Conservation (phyloP, 352 stramenopile genomes). For the Globisporangium ultimum region DNA sequence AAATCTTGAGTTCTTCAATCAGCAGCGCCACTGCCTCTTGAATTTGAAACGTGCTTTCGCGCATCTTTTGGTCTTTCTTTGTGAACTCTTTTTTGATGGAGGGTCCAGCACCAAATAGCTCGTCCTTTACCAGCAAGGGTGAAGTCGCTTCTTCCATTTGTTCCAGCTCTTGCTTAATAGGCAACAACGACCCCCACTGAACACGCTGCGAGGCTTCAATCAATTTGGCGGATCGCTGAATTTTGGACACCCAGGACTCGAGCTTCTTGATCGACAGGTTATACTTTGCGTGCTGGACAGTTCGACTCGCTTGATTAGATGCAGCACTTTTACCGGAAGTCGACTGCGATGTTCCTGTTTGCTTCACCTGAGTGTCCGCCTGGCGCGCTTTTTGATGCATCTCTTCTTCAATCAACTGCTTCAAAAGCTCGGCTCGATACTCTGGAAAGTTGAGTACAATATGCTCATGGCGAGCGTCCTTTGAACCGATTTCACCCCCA, state of each 20-base stretch:
- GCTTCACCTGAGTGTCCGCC: constrained; percentile 4
- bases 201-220: constrained; percentile 75
- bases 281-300: constrained; percentile 67
- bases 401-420: constrained; percentile 62
- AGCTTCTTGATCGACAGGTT: constrained; percentile 77
- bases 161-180: constrained; percentile 28
- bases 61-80: constrained; percentile 64
- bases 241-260: constrained; percentile 63
- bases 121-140: constrained; percentile 32
- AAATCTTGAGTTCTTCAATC: constrained; percentile 70
- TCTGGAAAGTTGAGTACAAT: constrained; percentile 78
- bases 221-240: constrained; percentile 74
- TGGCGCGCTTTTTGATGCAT: constrained; percentile 46
- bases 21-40: constrained; percentile 55
- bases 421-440: constrained; percentile 48
- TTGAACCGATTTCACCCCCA: constrained; percentile 39
- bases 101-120: constrained; percentile 55
- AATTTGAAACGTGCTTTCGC: constrained; percentile 52
- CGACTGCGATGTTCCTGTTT: not conserved
- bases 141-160: constrained; percentile 14
- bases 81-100: constrained; percentile 78
- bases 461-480: constrained; percentile 35
- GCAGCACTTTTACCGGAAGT: not conserved
- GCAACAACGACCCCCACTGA: constrained; percentile 47
- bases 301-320: constrained; percentile 27